Percentiles rank a stretch among this genome's conserved stretches.
Conservation (phyloP, 2,329 filamentous ascomycete genomes). For the Colletotrichum filicis region DNA sequence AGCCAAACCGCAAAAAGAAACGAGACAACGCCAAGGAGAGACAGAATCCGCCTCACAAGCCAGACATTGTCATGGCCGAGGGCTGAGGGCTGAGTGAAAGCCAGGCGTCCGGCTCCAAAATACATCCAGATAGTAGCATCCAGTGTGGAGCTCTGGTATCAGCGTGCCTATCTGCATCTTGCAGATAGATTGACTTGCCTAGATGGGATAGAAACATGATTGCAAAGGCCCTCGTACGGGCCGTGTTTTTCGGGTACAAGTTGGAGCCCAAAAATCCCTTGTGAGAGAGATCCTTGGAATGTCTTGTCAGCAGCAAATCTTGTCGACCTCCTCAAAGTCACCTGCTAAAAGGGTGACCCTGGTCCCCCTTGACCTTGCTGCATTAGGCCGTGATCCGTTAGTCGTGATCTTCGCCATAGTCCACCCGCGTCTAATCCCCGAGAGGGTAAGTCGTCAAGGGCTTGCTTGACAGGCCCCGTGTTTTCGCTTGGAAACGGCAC, state of each 20-base stretch:
- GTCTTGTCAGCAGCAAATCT: conserved; percentile 4
- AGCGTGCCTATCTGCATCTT: conserved; percentile 30
- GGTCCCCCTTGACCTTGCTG: conserved; percentile 7
- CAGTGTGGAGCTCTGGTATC: conserved; percentile 29
- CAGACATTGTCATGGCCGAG: conserved; percentile 1
- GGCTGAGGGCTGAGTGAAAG: background rate
- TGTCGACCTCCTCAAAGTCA: conserved; percentile 5
- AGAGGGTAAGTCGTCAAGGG: conserved; percentile 6
- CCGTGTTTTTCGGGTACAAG: conserved; percentile 24
- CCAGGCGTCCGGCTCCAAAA: conserved; percentile 15
- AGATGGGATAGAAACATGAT: conserved; percentile 28
- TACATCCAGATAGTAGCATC: conserved; percentile 20
- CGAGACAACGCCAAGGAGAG: conserved; percentile 18
- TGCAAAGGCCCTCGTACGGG: conserved; percentile 24
- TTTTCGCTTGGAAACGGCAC: background rate
- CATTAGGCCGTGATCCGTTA: background rate
- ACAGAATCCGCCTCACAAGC: conserved; percentile 22
- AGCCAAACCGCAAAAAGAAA: conserved; percentile 19
- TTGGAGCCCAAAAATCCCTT: background rate
- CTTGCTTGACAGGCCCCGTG: conserved; percentile 9
- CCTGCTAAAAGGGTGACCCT: conserved; percentile 6
- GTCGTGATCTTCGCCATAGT: conserved; percentile 20
- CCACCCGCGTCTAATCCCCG: conserved; percentile 18
- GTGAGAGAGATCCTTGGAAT: background rate
- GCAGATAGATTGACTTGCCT: conserved; percentile 29